These are phyloP conservation scores for Colletotrichum eleusines DNA, from an alignment of 2,329 filamentous ascomycete genomes.

Conservation along the genomic window DNA sequence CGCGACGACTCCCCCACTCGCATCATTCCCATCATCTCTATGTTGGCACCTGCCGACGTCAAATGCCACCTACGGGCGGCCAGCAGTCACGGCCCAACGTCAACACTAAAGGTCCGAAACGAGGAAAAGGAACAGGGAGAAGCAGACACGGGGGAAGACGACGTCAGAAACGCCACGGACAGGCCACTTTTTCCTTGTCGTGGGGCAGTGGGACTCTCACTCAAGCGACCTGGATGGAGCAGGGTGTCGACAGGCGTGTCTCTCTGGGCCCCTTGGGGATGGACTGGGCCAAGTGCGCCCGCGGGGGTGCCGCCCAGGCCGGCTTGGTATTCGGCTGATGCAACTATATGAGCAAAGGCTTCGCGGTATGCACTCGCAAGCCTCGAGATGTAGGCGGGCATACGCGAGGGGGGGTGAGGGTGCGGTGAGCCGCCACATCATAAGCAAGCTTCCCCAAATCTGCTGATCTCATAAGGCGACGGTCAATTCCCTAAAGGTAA, in stretches of 20 bases:
- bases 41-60: slow-evolving; percentile 19
- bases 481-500: slow-evolving; percentile 23
- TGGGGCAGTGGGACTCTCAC: not conserved
- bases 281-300: slow-evolving; percentile 36
- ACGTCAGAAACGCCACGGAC: not conserved
- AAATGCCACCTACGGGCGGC: slow-evolving; percentile 14
- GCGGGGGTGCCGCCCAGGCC: slow-evolving; percentile 24
- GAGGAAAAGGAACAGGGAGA: not conserved
- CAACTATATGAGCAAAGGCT: not conserved
- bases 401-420: not conserved
- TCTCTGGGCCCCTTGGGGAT: too few relatives aligned
- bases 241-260: too few relatives aligned
- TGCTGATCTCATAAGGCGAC: slow-evolving; percentile 33
- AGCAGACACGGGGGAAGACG: not conserved
- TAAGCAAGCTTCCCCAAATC: not conserved
- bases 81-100: slow-evolving; percentile 19
- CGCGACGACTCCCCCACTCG: not conserved
- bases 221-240: not conserved
- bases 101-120: not conserved
- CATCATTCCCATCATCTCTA: not conserved
- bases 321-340: slow-evolving; percentile 22
- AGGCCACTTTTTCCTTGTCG: not conserved
- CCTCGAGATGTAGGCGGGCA: not conserved
- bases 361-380: not conserved
- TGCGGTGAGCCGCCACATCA: slow-evolving; percentile 28